These are phyloP conservation scores for Lodderomyces elongisporus DNA, from an alignment of 1,139 yeast genomes.

Conservation along the genomic window DNA sequence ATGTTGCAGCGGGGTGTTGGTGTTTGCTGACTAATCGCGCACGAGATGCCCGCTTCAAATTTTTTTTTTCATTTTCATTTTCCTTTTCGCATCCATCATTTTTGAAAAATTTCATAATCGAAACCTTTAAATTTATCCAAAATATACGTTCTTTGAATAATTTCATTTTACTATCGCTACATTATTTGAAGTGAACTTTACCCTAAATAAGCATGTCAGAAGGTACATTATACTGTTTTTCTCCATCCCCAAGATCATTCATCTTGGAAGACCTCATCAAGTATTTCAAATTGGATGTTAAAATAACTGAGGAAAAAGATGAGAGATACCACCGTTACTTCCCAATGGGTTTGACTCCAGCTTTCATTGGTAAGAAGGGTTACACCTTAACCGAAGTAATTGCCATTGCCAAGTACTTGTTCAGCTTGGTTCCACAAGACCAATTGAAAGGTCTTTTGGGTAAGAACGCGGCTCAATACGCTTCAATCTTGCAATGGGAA, in stretches of 20 bases:
- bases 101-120: too few species aligned
- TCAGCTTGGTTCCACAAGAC: constrained; percentile 29
- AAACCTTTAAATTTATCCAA: too few species aligned
- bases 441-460: constrained; percentile 45
- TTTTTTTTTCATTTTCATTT: too few species aligned
- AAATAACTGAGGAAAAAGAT: constrained; percentile 38
- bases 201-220: constrained; percentile 50
- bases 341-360: constrained; percentile 75
- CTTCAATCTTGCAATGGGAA: constrained; percentile 72
- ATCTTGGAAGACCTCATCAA: constrained; percentile 36
- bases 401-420: constrained; percentile 56
- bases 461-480: constrained; percentile 60
- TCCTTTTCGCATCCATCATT: too few species aligned
- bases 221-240: constrained; percentile 47
- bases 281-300: constrained; percentile 64
- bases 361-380: constrained; percentile 77
- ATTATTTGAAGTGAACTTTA: too few species aligned
- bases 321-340: constrained; percentile 45
- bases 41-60: too few species aligned
- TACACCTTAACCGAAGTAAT: constrained; percentile 71
- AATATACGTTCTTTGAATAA: too few species aligned
- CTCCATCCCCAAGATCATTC: constrained; percentile 51
- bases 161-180: too few species aligned
- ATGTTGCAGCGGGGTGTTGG: too few species aligned
- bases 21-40: too few species aligned